Conservation (phyloP, 2,329 filamentous ascomycete genomes). For the Rasamsonia emersonii region DNA sequence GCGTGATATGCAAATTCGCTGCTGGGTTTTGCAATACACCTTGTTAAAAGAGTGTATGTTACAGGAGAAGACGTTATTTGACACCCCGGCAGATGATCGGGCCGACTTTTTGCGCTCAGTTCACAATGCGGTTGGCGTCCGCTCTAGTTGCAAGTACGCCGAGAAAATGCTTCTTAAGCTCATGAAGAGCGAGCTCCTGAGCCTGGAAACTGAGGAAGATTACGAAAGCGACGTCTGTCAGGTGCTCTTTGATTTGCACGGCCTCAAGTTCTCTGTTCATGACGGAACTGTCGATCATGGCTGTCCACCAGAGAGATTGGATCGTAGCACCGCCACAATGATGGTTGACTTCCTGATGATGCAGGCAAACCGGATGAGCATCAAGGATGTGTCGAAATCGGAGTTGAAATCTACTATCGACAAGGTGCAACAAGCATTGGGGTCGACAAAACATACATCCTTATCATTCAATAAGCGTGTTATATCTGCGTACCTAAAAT, state of each 20-base stretch:
- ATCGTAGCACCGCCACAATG: conserved; percentile 69
- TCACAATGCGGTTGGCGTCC: conserved; percentile 74
- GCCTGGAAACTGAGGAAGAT: conserved; percentile 65
- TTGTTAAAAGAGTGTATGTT: conserved; percentile 66
- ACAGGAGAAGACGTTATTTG: conserved; percentile 57
- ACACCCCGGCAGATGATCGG: conserved; percentile 60
- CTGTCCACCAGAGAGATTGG: conserved; percentile 67
- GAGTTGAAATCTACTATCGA: conserved; percentile 87
- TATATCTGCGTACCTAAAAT: conserved; percentile 71
- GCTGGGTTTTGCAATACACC: conserved; percentile 81
- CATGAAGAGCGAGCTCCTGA: conserved; percentile 76
- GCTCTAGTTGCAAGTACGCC: conserved; percentile 74
- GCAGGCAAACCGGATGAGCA: conserved; percentile 72
- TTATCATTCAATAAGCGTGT: conserved; percentile 83
- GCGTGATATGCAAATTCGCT: conserved; percentile 76
- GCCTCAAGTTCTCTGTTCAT: conserved; percentile 64
- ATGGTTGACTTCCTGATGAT: conserved; percentile 76
- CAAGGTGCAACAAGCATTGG: conserved; percentile 81
- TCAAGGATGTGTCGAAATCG: conserved; percentile 86
- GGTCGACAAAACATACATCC: conserved; percentile 64
- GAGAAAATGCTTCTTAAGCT: conserved; percentile 85
- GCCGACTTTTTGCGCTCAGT: conserved; percentile 72
- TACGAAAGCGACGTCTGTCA: conserved; percentile 83
- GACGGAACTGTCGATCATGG: conserved; percentile 69
- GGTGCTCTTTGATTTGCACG: conserved; percentile 74